Evolutionary conservation across 2,329 filamentous ascomycete species (phyloP).

Genomic region (Arthrinium phaeospermum): DNA sequence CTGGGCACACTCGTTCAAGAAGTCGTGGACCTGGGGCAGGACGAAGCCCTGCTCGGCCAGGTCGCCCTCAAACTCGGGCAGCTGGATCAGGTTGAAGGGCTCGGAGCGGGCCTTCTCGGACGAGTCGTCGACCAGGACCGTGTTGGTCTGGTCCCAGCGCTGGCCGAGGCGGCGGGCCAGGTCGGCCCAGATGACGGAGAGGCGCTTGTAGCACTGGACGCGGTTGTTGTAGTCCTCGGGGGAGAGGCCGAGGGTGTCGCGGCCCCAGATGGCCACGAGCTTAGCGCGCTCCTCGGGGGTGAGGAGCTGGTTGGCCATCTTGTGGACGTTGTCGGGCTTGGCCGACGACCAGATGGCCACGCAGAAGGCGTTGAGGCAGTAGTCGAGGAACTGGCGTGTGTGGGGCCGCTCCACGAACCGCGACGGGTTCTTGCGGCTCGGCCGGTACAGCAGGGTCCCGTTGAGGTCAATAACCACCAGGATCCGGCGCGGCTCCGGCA

Average conservation of each 20-base stretch:
- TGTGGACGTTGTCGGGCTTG: slow-evolving; percentile 70
- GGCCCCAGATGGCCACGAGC: slow-evolving; percentile 76
- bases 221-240: slow-evolving; percentile 68
- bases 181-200: slow-evolving; percentile 73
- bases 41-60: slow-evolving; percentile 48
- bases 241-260: slow-evolving; percentile 76
- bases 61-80: slow-evolving; percentile 75
- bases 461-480: slow-evolving; percentile 92
- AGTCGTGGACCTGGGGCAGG: slow-evolving; percentile 65
- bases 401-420: slow-evolving; percentile 71
- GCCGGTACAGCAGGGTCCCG: slow-evolving; percentile 83
- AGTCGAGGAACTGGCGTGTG: slow-evolving; percentile 71
- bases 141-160: slow-evolving; percentile 83
- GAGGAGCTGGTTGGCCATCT: slow-evolving; percentile 72
- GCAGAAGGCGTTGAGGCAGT: slow-evolving; percentile 75
- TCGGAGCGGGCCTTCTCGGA: slow-evolving; percentile 80
- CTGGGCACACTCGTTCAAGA: slow-evolving; percentile 59
- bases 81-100: slow-evolving; percentile 79
- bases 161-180: slow-evolving; percentile 42
- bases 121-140: slow-evolving; percentile 88
- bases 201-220: slow-evolving; percentile 88
- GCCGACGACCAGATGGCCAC: slow-evolving; percentile 95
- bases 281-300: slow-evolving; percentile 53
- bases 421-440: slow-evolving; percentile 53
- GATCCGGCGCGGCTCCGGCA: slow-evolving; percentile 62